phyloP scores from a whole-genome alignment of 768 basidiomycete genomes.

The Arthromyces matolae region DNA sequence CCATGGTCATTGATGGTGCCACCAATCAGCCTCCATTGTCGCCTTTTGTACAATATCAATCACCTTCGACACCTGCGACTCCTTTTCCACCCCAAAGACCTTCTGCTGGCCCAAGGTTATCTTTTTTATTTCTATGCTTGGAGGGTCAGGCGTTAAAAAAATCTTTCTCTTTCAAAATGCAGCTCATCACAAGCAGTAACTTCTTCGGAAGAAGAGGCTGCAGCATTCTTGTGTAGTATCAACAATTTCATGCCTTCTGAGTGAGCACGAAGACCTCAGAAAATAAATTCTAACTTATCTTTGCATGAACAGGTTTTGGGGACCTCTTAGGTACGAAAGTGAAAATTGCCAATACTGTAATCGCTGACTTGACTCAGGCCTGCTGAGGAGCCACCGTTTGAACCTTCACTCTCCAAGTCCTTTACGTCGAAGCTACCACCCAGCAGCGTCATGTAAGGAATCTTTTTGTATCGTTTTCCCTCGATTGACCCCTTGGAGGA shows the following conservation, averaged over 20 bases:
- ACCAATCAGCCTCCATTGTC: slow-evolving; percentile 1
- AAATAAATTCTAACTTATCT: not conserved
- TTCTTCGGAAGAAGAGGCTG: slow-evolving; percentile 4
- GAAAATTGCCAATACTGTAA: not conserved
- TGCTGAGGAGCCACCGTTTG: slow-evolving; percentile 19
- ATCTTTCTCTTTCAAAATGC: not conserved
- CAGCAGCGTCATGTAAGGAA: slow-evolving; percentile 22
- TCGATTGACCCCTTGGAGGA: slow-evolving; percentile 39
- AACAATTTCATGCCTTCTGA: slow-evolving; percentile 16
- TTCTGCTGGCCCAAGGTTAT: not conserved
- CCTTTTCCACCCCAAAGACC: not conserved
- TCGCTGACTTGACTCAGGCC: slow-evolving; percentile 17
- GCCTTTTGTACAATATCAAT: not conserved
- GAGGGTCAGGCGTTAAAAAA: not conserved
- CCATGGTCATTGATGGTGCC: slow-evolving; percentile 1
- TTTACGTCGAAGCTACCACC: slow-evolving; percentile 13
- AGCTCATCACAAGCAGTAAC: not conserved
- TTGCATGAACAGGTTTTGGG: slow-evolving; percentile 26
- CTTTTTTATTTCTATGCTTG: not conserved
- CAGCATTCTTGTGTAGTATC: slow-evolving; percentile 17
- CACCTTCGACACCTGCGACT: not conserved
- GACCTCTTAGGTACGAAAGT: slow-evolving; percentile 28
- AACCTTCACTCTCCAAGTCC: slow-evolving; percentile 21
- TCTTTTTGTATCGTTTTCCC: not conserved
- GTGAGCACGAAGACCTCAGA: slow-evolving; percentile 8